Conservation (phyloP, 2,329 filamentous ascomycete genomes). For the Fusarium mangiferae region DNA sequence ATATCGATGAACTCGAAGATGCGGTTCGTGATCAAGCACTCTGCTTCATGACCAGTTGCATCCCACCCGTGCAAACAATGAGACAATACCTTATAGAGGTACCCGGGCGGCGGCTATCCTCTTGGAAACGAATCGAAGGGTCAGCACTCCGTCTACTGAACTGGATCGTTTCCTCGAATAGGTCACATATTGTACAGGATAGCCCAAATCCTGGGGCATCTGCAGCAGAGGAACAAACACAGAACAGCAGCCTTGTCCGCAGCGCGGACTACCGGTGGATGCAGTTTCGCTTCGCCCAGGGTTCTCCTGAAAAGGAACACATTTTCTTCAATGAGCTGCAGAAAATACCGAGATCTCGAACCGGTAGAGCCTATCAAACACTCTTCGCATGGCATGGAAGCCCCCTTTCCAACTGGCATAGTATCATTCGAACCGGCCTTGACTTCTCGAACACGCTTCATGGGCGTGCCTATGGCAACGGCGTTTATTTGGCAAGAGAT, state of each 20-base stretch:
- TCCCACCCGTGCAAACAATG: slow-evolving; percentile 72
- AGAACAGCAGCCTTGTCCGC: slow-evolving; percentile 58
- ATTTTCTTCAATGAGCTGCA: slow-evolving; percentile 74
- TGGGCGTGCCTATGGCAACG: slow-evolving; percentile 80
- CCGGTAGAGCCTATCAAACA: slow-evolving; percentile 65
- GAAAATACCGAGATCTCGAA: slow-evolving; percentile 46
- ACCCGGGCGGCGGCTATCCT: slow-evolving; percentile 54
- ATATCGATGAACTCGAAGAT: slow-evolving; percentile 37
- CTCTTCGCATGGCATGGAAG: slow-evolving; percentile 92
- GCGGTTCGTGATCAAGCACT: slow-evolving; percentile 42
- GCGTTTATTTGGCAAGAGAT: slow-evolving; percentile 77
- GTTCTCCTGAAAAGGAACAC: slow-evolving; percentile 86
- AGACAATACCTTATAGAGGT: slow-evolving; percentile 56
- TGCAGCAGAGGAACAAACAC: not conserved
- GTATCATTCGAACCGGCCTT: slow-evolving; percentile 84
- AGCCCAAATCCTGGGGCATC: slow-evolving; percentile 51
- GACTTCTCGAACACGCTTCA: slow-evolving; percentile 72
- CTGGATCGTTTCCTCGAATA: slow-evolving; percentile 92
- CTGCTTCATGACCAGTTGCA: slow-evolving; percentile 62
- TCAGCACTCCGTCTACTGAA: slow-evolving; percentile 75
- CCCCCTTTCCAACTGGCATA: slow-evolving; percentile 82
- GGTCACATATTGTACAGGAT: slow-evolving; percentile 85
- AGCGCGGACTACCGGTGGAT: slow-evolving; percentile 72
- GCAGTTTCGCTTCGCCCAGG: slow-evolving; percentile 90
- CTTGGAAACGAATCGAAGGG: slow-evolving; percentile 67